Percentiles rank a stretch among this genome's conserved stretches.
phyloP scores from a whole-genome alignment of 2,329 filamentous ascomycete genomes.

The Fonsecaea pugnacius region DNA sequence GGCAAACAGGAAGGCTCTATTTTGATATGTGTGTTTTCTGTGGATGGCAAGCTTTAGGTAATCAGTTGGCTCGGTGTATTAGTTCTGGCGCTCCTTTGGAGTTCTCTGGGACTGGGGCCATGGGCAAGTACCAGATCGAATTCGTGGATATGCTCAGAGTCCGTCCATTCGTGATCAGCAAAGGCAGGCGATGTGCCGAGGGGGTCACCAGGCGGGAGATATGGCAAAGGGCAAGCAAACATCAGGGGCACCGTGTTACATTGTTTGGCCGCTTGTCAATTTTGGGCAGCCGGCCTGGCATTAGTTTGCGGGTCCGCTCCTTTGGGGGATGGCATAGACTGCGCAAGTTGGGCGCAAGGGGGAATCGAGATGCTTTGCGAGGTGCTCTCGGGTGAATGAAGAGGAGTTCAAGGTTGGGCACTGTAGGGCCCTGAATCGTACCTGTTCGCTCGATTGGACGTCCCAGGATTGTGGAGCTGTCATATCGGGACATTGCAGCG shows the following conservation, averaged over 20 bases:
- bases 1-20: slow-evolving; percentile 19
- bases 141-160: background rate
- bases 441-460: slow-evolving; percentile 8
- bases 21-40: background rate
- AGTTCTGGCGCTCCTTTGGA: background rate
- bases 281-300: slow-evolving; percentile 12
- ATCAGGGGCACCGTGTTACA: slow-evolving; percentile 29
- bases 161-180: slow-evolving; percentile 1
- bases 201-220: slow-evolving; percentile 25
- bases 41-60: background rate
- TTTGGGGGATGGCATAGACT: background rate
- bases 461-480: slow-evolving; percentile 23
- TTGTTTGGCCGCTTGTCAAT: slow-evolving; percentile 7
- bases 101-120: background rate
- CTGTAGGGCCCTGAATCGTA: slow-evolving; percentile 1
- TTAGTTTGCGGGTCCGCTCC: slow-evolving; percentile 20
- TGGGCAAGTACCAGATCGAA: background rate
- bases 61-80: background rate
- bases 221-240: slow-evolving; percentile 31
- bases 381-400: background rate
- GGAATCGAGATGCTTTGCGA: background rate
- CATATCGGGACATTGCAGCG: slow-evolving; percentile 24
- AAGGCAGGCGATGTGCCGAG: slow-evolving; percentile 17
- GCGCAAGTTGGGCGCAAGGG: background rate
- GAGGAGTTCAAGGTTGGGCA: slow-evolving; percentile 4